Percentiles rank a stretch among this genome's conserved stretches.
Evolutionary conservation across 1,284 basidiomycete genomes (phyloP).

Genomic region (Exobasidium rhododendri): DNA sequence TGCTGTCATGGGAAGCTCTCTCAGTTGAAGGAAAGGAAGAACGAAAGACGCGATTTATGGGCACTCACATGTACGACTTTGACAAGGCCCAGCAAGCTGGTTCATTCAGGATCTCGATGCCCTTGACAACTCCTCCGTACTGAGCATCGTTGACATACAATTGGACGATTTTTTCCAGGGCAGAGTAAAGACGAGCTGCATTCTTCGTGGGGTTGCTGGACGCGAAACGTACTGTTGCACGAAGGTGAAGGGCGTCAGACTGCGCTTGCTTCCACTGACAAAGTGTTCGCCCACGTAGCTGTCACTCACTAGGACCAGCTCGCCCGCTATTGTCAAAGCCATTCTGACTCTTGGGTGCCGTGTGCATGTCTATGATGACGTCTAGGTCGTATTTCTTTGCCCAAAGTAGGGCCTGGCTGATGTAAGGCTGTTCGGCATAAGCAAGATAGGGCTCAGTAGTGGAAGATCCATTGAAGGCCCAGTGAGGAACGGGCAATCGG

Average conservation of each 20-base stretch:
- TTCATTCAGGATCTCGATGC: conserved; percentile 17
- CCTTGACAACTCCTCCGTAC: conserved; percentile 27
- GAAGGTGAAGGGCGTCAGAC: conserved; percentile 45
- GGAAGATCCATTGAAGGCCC: conserved; percentile 5
- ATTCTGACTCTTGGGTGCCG: conserved; percentile 40
- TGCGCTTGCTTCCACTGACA: too few species aligned
- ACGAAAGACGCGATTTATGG: background rate
- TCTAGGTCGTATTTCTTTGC: conserved; percentile 39
- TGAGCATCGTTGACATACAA: conserved; percentile 17
- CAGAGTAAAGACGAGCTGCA: background rate
- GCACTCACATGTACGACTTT: conserved; percentile 24
- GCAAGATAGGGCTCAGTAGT: conserved; percentile 9
- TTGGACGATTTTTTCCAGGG: conserved; percentile 12
- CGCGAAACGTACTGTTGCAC: conserved; percentile 3
- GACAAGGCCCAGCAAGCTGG: conserved; percentile 24
- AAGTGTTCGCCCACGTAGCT: conserved; percentile 7
- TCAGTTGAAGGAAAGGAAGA: too few species aligned
- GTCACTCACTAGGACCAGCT: conserved; percentile 6
- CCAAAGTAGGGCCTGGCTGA: conserved; percentile 18
- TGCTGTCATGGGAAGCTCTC: background rate
- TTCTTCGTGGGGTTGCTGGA: conserved; percentile 2
- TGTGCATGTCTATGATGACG: conserved; percentile 55
- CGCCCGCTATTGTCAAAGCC: conserved; percentile 18
- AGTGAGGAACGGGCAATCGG: conserved; percentile 14
- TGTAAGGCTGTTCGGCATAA: conserved; percentile 9